Evolutionary conservation across 2,329 filamentous ascomycete species (phyloP).

Genomic region (Acarospora socialis): DNA sequence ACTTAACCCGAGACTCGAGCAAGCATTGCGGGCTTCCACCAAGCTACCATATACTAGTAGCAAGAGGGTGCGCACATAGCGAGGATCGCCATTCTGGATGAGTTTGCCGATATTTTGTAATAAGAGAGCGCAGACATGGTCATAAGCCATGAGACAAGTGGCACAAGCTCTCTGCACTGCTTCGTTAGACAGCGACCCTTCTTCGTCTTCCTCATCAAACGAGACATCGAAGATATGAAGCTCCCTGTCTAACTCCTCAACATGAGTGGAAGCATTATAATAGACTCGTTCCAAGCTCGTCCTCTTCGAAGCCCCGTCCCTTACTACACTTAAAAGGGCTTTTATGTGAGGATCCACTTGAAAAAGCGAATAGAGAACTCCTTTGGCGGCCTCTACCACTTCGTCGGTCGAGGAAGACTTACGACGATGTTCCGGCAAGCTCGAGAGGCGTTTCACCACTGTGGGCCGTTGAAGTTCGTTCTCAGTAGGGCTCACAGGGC

Average conservation of each 20-base stretch:
- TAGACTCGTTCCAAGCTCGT: constrained; percentile 41
- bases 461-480: constrained; percentile 27
- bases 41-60: constrained; percentile 44
- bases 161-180: constrained; percentile 32
- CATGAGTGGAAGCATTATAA: constrained; percentile 40
- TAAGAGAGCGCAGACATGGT: constrained; percentile 34
- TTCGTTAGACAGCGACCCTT: constrained; percentile 26
- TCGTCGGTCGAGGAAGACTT: constrained; percentile 29
- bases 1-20: constrained; percentile 34
- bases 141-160: constrained; percentile 36
- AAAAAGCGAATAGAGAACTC: constrained; percentile 40
- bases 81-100: constrained; percentile 39
- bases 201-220: constrained; percentile 35
- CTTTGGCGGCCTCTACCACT: constrained; percentile 38
- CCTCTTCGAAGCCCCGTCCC: constrained; percentile 31
- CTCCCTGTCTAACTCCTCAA: constrained; percentile 42
- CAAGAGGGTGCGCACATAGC: constrained; percentile 44
- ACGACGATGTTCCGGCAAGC: constrained; percentile 41
- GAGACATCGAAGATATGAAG: constrained; percentile 34
- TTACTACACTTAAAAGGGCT: constrained; percentile 33
- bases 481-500: constrained; percentile 30
- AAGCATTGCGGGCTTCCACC: constrained; percentile 46
- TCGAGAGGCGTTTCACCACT: constrained; percentile 39
- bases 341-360: constrained; percentile 35
- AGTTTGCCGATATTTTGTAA: constrained; percentile 36